Base-by-base conservation (phyloP, 2,329 filamentous ascomycete genomes). In the Botryosphaeria dothidea region DNA sequence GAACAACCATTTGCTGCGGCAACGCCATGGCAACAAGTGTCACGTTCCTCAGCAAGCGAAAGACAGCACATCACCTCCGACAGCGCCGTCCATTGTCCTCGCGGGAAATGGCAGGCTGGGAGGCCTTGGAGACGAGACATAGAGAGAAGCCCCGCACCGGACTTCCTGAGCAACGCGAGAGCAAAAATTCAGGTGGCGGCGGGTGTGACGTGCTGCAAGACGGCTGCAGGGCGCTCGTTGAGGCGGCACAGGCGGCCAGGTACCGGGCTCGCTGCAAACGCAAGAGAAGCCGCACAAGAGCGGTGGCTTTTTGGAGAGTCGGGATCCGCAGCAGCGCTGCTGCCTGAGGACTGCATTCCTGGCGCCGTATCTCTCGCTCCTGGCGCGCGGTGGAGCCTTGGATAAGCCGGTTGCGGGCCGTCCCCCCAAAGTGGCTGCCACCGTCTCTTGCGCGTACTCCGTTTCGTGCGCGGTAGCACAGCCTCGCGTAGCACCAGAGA, bases 401-500 rank as follows among this genome's bases (percentile, higher is more conserved):
- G 34, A 43, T 29, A 52, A 43, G 54, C 54, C 36, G 38, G 54
- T 31, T 46, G 54, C 54, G 54, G 54, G 23, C 54, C 54, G 36
- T 31, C 25, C 38, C 54, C 3, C 54, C 25, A 34, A 17, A 21
- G 41, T 13, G 56, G 52, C 34, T 27, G 7, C 56, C 38, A 29
- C 41, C 17, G 56, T 46, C 41, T 34, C 4, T 23, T 21, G 41
- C 21, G 31, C 38, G 56, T 46, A 60, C 25, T 41, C 17, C 38
- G 54, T 58, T 58, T 58, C 54, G 45, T 58, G 17, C 38, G 19
- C 56, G 9, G 56, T 60, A 29, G 41, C 56, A 60, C 56, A 46
- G 56, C 56, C 41, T 60, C 56, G 56, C 56, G 56, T 60, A 8
- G 23, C 25, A 60, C 56, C n/a, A 45, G 15, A 21, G 25, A 60